Percentiles rank a stretch among this genome's conserved stretches.
These are phyloP conservation scores for Phytophthora macrochlamydospora DNA, from an alignment of 352 stramenopile genomes.

Conservation along the genomic window DNA sequence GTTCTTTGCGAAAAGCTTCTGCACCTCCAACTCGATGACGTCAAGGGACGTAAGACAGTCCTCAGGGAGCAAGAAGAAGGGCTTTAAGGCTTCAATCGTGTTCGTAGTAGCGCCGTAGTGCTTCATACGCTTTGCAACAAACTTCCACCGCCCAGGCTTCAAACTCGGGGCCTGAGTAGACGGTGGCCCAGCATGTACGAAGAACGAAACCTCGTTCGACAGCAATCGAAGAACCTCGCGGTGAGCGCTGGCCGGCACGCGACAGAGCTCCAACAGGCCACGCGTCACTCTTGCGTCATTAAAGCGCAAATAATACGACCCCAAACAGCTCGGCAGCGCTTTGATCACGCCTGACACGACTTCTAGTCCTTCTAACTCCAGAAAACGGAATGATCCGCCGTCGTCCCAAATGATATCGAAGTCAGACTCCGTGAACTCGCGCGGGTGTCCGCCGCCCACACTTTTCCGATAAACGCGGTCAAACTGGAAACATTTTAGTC, in stretches of 20 bases:
- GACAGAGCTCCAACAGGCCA: conserved; percentile 74
- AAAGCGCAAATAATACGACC: conserved; percentile 80
- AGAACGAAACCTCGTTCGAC: conserved; percentile 74
- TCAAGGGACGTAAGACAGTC: conserved; percentile 66
- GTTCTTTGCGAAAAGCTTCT: conserved; percentile 63
- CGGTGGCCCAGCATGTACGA: conserved; percentile 62
- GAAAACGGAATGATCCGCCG: conserved; percentile 56
- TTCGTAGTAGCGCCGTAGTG: conserved; percentile 56
- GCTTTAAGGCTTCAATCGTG: conserved; percentile 61
- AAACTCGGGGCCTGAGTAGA: conserved; percentile 64
- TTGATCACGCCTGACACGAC: conserved; percentile 81
- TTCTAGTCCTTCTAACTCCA: conserved; percentile 81
- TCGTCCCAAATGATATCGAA: conserved; percentile 90
- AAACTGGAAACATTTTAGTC: conserved; percentile 88
- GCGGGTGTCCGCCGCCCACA: conserved; percentile 73
- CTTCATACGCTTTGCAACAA: conserved; percentile 72
- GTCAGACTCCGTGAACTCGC: conserved; percentile 81
- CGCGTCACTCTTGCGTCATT: conserved; percentile 79
- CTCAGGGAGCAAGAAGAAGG: conserved; percentile 80
- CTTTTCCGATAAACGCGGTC: conserved; percentile 85
- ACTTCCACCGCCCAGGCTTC: conserved; percentile 77
- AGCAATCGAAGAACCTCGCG: conserved; percentile 80
- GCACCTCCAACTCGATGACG: conserved; percentile 67
- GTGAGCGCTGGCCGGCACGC: conserved; percentile 50
- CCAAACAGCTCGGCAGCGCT: conserved; percentile 56